Evolutionary conservation across 148 eudicot genomes (phyloP).

Genomic region (Vaccinium myrtillus): DNA sequence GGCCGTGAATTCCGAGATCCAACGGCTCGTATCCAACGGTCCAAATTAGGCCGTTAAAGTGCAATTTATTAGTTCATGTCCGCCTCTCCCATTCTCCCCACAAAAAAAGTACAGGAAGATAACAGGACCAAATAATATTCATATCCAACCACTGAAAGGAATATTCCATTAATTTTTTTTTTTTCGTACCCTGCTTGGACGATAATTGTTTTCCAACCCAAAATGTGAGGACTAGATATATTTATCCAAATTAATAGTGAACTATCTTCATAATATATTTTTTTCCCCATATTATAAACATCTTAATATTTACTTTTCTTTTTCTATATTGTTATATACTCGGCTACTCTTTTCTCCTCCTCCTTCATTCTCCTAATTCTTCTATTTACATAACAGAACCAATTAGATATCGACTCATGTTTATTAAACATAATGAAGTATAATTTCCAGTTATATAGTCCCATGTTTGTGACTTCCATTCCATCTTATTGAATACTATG

Average conservation of each 20-base stretch:
- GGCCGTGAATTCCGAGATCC: no score
- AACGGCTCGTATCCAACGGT: no score
- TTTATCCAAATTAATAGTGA: neutral
- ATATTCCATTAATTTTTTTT: neutral
- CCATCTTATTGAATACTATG: no score
- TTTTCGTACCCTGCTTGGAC: neutral
- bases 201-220: neutral
- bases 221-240: neutral
- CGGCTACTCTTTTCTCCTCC: no score
- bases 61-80: neutral
- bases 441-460: no score
- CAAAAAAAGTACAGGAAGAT: neutral
- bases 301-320: neutral
- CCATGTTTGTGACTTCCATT: no score
- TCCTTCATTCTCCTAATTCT: no score
- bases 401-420: no score
- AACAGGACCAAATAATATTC: neutral
- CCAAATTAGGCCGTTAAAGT: constrained; percentile 16
- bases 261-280: neutral
- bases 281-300: neutral
- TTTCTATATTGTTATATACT: no score
- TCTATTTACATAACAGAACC: no score
- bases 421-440: no score
- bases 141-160: neutral
- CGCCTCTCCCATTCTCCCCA: neutral